A percentile compares a stretch with the other conserved stretches of the same genome.
phyloP scores from a whole-genome alignment of 73 alveolate genomes.

The Vitrella brassicaformis region DNA sequence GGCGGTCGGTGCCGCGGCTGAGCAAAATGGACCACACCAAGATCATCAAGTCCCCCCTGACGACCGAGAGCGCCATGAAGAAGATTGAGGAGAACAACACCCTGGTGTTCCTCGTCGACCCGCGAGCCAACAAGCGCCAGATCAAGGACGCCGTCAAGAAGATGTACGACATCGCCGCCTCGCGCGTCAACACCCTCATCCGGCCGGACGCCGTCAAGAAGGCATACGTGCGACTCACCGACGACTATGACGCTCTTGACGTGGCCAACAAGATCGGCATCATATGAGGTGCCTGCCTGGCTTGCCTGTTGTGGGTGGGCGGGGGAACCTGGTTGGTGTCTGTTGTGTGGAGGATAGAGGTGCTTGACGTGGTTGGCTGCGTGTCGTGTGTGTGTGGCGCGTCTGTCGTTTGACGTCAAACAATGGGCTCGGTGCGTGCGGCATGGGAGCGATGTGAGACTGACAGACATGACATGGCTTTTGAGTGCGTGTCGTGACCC shows the following conservation, averaged over 20 bases:
- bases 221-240: slow-evolving; percentile 59
- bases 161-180: slow-evolving; percentile 46
- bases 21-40: slow-evolving; percentile 17
- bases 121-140: slow-evolving; percentile 56
- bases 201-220: slow-evolving; percentile 40
- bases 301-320: background rate
- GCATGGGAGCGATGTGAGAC: too few relatives aligned
- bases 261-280: slow-evolving; percentile 75
- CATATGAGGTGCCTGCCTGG: slow-evolving; percentile 30
- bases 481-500: too few relatives aligned
- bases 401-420: too few relatives aligned
- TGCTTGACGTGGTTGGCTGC: too few relatives aligned
- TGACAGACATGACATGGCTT: too few relatives aligned
- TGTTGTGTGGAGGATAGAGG: too few relatives aligned
- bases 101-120: slow-evolving; percentile 62
- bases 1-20: too few relatives aligned
- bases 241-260: slow-evolving; percentile 60
- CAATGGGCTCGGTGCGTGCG: too few relatives aligned
- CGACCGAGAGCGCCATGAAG: slow-evolving; percentile 68
- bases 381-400: too few relatives aligned
- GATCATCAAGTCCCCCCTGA: slow-evolving; percentile 51
- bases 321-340: too few relatives aligned
- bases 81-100: slow-evolving; percentile 73
- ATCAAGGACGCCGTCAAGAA: slow-evolving; percentile 63
- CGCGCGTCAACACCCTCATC: slow-evolving; percentile 66